These are phyloP conservation scores for Draba incana DNA, from an alignment of 345 rosid species.

Conservation along the genomic window DNA sequence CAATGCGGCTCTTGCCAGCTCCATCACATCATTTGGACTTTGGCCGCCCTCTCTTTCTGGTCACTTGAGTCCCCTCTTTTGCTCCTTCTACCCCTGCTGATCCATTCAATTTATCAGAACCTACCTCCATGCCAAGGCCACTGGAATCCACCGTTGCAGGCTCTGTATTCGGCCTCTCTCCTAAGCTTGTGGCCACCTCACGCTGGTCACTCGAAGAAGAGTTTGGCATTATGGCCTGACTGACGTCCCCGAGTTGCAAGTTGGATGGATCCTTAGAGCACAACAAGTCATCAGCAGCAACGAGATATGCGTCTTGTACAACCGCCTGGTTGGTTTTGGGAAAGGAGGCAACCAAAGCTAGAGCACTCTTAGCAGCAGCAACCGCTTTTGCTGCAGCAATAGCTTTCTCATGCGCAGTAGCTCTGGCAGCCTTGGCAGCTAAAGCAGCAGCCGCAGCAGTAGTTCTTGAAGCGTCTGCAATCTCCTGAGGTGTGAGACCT, in stretches of 20 bases:
- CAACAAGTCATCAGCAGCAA: conserved; percentile 70
- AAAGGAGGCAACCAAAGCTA: conserved; percentile 73
- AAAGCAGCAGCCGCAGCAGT: conserved; percentile 58
- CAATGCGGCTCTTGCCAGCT: background rate
- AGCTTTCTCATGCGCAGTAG: conserved; percentile 81
- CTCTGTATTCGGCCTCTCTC: conserved; percentile 11
- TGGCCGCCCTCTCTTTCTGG: conserved; percentile 39
- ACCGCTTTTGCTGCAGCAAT: conserved; percentile 71
- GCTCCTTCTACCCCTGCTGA: conserved; percentile 11
- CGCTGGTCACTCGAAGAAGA: conserved; percentile 41
- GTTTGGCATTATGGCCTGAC: conserved; percentile 69
- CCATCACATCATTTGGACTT: conserved; percentile 29
- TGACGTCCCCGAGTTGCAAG: conserved; percentile 64
- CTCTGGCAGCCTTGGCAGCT: conserved; percentile 77
- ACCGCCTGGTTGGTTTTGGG: conserved; percentile 50
- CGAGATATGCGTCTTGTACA: conserved; percentile 51
- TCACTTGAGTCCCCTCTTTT: conserved; percentile 21
- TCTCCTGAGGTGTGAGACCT: conserved; percentile 65
- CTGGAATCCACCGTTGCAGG: conserved; percentile 7
- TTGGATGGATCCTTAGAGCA: conserved; percentile 68
- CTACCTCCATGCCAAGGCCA: conserved; percentile 16
- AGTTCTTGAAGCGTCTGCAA: conserved; percentile 64
- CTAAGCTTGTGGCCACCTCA: background rate
- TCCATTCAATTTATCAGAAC: background rate
- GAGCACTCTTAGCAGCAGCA: conserved; percentile 71